Evolutionary conservation across 2,329 filamentous ascomycete species (phyloP).

Genomic region (Talaromyces sp.): DNA sequence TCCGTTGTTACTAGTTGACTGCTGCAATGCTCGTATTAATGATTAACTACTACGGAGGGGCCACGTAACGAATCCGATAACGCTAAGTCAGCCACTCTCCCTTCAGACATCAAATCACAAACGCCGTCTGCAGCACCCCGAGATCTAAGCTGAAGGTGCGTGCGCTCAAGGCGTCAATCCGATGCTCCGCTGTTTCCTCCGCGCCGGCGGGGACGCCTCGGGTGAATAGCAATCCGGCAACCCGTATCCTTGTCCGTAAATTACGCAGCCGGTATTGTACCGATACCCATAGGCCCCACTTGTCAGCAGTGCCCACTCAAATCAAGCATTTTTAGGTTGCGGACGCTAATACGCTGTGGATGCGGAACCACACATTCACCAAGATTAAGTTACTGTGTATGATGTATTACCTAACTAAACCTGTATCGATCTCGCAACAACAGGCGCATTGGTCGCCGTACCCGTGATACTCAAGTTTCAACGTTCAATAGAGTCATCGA

Average conservation of each 20-base stretch:
- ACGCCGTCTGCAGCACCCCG: background rate
- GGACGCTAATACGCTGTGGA: background rate
- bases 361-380: background rate
- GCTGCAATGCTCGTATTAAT: background rate
- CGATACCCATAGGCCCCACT: background rate
- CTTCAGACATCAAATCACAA: background rate
- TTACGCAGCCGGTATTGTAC: background rate
- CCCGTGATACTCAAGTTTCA: too few relatives aligned
- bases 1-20: background rate
- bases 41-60: background rate
- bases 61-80: background rate
- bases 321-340: background rate
- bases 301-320: background rate
- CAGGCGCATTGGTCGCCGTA: too few relatives aligned
- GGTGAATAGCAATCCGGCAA: background rate
- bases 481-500: too few relatives aligned
- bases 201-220: background rate
- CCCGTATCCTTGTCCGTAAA: background rate
- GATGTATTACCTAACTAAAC: background rate
- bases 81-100: background rate
- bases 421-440: background rate
- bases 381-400: background rate
- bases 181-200: slow-evolving; percentile 3
- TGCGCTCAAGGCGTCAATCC: background rate
- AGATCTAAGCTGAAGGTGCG: background rate